These are phyloP conservation scores for Albophoma yamanashiensis DNA, from an alignment of 2,329 filamentous ascomycete genomes.

Conservation along the genomic window DNA sequence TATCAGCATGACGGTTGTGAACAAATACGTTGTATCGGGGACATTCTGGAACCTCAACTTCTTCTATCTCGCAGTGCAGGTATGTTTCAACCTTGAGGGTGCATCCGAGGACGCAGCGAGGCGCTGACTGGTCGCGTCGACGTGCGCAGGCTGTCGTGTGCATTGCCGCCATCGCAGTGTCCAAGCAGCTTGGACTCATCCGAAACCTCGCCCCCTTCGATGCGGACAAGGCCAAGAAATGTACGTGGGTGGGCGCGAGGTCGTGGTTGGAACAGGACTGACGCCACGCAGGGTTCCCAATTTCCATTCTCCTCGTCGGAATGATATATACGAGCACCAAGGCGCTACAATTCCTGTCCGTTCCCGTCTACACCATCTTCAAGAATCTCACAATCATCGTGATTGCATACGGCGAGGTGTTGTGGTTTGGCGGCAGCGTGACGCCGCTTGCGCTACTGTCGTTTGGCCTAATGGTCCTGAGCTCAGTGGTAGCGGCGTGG, in stretches of 20 bases:
- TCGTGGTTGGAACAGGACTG: neutral
- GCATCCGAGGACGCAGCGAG: neutral
- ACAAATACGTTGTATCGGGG: conserved; percentile 95
- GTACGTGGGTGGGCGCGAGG: conserved; percentile 41
- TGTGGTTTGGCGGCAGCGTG: conserved; percentile 95
- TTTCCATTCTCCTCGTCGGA: conserved; percentile 87
- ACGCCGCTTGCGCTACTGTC: conserved; percentile 80
- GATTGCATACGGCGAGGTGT: conserved; percentile 94
- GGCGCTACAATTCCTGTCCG: conserved; percentile 89
- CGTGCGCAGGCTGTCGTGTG: conserved; percentile 69
- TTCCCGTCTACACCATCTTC: conserved; percentile 99
- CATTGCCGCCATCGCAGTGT: conserved; percentile 69
- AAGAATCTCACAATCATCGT: conserved; percentile 99
- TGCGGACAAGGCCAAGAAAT: conserved; percentile 80
- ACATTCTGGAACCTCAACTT: conserved; percentile 91
- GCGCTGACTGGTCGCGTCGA: neutral
- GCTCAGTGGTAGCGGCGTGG: conserved; percentile 91
- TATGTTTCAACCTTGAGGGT: conserved; percentile 30
- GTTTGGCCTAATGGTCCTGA: conserved; percentile 93
- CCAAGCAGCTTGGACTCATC: conserved; percentile 74
- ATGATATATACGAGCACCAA: conserved; percentile 99
- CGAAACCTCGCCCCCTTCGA: conserved; percentile 76
- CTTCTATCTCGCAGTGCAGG: conserved; percentile 86
- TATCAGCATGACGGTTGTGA: conserved; percentile 98
- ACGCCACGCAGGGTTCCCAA: conserved; percentile 70